phyloP scores from a whole-genome alignment of 1,284 basidiomycete genomes.

The Sparassis latifolia region DNA sequence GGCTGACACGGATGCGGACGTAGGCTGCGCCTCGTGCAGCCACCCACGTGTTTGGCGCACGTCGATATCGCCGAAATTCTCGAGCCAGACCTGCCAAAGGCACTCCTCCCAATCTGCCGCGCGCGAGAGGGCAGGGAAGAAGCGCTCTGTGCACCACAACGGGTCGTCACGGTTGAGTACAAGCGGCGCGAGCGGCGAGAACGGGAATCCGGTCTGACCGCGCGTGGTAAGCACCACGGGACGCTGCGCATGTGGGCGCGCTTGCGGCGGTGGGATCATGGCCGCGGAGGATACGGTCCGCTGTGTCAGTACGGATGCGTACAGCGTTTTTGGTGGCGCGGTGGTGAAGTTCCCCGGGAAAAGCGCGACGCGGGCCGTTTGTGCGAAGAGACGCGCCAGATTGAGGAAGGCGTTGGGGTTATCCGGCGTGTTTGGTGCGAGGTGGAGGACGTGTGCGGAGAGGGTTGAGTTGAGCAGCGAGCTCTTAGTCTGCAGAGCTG shows the following conservation, averaged over 20 bases:
- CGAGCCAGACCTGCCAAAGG: constrained; percentile 62
- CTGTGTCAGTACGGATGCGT: constrained; percentile 13
- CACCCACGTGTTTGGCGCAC: constrained; percentile 21
- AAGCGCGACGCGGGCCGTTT: constrained; percentile 40
- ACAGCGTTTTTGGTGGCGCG: constrained; percentile 24
- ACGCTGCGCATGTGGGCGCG: constrained; percentile 3
- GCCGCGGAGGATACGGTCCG: constrained; percentile 8
- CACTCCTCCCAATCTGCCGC: constrained; percentile 56
- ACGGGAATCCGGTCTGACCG: constrained; percentile 27
- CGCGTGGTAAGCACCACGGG: constrained; percentile 24
- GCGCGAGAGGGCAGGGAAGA: constrained; percentile 40
- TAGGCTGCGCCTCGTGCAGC: constrained; percentile 7
- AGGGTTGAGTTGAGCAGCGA: constrained; percentile 25
- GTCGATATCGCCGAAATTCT: constrained; percentile 37
- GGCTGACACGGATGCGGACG: constrained; percentile 1
- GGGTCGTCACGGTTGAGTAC: constrained; percentile 41
- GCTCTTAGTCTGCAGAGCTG: constrained; percentile 19
- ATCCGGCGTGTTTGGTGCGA: constrained; percentile 28
- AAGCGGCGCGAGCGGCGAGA: constrained; percentile 37
- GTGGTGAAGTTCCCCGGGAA: constrained; percentile 40
- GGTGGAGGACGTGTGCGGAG: constrained; percentile 45
- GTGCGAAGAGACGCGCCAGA: constrained; percentile 53
- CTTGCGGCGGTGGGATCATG: constrained; percentile 4
- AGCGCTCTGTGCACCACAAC: constrained; percentile 60
- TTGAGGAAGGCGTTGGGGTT: constrained; percentile 56